Base-by-base conservation (phyloP, 805 yeast genomes). In the Scheffersomyces ergatensis region DNA sequence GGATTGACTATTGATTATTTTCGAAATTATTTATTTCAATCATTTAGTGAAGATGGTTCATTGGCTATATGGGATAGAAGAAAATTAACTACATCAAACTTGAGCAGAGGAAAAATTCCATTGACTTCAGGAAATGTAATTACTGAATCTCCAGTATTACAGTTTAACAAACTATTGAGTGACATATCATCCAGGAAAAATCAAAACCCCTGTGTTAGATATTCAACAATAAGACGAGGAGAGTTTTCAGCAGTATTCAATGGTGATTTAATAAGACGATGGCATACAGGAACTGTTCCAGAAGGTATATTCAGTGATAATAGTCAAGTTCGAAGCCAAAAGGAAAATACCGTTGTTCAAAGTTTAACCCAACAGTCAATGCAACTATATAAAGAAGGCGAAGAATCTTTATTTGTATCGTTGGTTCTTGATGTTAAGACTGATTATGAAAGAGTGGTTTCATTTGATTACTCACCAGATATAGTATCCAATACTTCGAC, bases 41-140 rank as follows among this genome's bases (percentile, higher is more conserved):
- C 95, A 0, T 78, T 78, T 47, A 79, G 87, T 38, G 96, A 89
- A 50, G 92, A 86, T 53, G 96, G 96, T 1, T 78, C 93, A 0
- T 63, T 89, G 37, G 83, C 92, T 0, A 70, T 90, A 6, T 90
- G 90, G 87, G 95, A 86, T 57, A 72, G 88, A 47, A 68, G 95
- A 48, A 82, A 76, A 48, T 57, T 86, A 34, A 59, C 70, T 0
- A 51, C 60, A 17, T 58, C 52, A 51, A 52, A 44, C 29, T 24
- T 29, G 5, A 25, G 34, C 3, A 39, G 36, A 13, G 34, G 36
- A 3, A 44, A 43, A 21, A 13, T 33, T 6, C 24, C 52, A 12
- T 34, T 44, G 11, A 29, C 48, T 15, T 35, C 46, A 2, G 39
- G 48, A 3, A 47, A 42, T 34, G 58, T 57, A 4, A 51, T 62